Evolutionary conservation across 495 filamentous ascomycete species (phyloP), one percentile per base, ranked within the genome.

Genomic region (Penicillium odoratum): DNA sequence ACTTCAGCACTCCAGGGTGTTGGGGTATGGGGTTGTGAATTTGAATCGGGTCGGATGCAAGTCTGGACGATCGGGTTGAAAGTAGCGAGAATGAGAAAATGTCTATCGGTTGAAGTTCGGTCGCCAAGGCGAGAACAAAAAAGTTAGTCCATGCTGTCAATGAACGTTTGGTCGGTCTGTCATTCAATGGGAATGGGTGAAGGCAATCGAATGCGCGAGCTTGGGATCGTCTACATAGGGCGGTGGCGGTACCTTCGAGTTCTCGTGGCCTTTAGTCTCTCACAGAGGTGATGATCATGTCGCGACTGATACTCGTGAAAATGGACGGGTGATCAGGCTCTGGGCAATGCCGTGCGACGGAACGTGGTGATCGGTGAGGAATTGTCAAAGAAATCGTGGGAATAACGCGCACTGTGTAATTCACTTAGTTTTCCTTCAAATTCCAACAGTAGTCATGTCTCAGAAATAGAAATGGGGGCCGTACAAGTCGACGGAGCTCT

Each of bases 61-160:
- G 34, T 31, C 13, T 31, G 30, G 13, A 30, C 9, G 28, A 18
- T 34, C 13, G 26, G 11, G 21, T 1, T 9, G 33, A 25, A 38
- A 40, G 3, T 54, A 25, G 18, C 28, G 50, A 36, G 13, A 29
- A 44, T 25, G 45, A 31, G 38, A 28, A 50, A 51, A 45, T 16
- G 52, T 49, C 63, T 66, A 46, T 57, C 8, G 36, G 31, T 43
- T 33, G 55, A 44, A 58, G 38, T 55, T 43, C 26, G 43, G 51
- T 49, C 61, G 61, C 58, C 64, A 58, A 60, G 52, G 64, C 61
- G 64, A 61, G 33, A 40, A 53, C 38, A 18, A 26, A 58, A 10
- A 57, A 55, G 60, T 61, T 57, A 68, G 65, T 46, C 42, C 60
- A 58, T 61, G 57, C 34, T 59, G 47, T 16, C 30, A 53, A 47